Conservation (phyloP, 1,284 basidiomycete species). For the Heterobasidion annosum region DNA sequence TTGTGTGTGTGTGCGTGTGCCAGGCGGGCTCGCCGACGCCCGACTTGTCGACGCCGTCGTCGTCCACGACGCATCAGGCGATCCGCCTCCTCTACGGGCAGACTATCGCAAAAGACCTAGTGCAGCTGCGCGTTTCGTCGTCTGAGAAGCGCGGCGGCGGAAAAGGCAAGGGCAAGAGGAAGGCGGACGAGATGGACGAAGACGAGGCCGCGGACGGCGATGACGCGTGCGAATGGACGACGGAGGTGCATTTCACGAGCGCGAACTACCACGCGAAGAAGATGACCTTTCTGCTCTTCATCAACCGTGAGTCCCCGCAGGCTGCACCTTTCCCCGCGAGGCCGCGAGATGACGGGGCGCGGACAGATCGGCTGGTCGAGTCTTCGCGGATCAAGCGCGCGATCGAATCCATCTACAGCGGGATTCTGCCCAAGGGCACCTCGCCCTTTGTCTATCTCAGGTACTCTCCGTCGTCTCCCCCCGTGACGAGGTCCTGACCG, state of each 20-base stretch:
- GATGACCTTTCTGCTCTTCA: slow-evolving; percentile 85
- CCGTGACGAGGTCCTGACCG: background rate
- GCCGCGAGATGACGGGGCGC: slow-evolving; percentile 1
- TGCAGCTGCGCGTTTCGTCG: slow-evolving; percentile 44
- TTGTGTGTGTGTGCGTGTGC: background rate
- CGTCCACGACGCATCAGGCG: slow-evolving; percentile 58
- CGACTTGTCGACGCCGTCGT: slow-evolving; percentile 78
- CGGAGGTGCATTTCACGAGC: slow-evolving; percentile 76
- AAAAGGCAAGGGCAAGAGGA: slow-evolving; percentile 4
- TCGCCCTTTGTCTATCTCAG: slow-evolving; percentile 91
- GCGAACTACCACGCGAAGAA: slow-evolving; percentile 90
- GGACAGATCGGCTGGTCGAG: slow-evolving; percentile 86
- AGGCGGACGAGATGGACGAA: slow-evolving; percentile 21
- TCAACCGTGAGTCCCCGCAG: slow-evolving; percentile 73
- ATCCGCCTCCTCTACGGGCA: slow-evolving; percentile 83
- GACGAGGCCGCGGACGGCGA: slow-evolving; percentile 11
- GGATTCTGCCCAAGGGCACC: slow-evolving; percentile 86
- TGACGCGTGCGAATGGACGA: slow-evolving; percentile 44
- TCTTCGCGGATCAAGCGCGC: slow-evolving; percentile 83
- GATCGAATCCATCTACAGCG: slow-evolving; percentile 80
- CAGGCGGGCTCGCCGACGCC: slow-evolving; percentile 67
- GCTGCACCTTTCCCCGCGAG: background rate
- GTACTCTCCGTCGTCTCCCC: slow-evolving; percentile 26
- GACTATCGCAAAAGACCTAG: slow-evolving; percentile 73
- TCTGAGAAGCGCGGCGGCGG: background rate